Conservation (phyloP, 2,329 filamentous ascomycete genomes). For the Aspergillus awamori region DNA sequence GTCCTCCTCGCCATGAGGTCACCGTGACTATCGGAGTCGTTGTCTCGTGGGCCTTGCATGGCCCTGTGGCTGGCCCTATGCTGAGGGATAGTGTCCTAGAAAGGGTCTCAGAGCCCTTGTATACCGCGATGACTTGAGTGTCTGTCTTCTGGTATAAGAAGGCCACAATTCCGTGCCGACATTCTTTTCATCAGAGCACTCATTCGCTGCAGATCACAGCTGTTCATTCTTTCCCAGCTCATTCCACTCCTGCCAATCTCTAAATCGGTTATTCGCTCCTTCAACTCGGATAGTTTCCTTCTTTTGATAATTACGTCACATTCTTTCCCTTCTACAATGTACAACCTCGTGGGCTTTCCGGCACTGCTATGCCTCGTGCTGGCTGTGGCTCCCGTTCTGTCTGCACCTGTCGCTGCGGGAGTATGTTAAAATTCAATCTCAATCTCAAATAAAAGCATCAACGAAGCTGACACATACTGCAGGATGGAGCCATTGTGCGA, state of each 20-base stretch:
- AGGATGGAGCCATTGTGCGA: not conserved
- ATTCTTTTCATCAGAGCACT: slow-evolving; percentile 12
- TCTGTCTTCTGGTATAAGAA: slow-evolving; percentile 16
- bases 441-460: slow-evolving; percentile 2
- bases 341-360: slow-evolving; percentile 29
- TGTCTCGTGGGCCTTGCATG: slow-evolving; percentile 14
- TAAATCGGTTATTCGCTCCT: slow-evolving; percentile 5
- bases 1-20: not conserved
- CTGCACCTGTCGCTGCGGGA: slow-evolving; percentile 29
- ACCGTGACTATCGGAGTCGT: slow-evolving; percentile 4
- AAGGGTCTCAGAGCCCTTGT: slow-evolving; percentile 8
- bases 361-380: slow-evolving; percentile 36
- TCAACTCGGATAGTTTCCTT: slow-evolving; percentile 17
- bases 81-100: slow-evolving; percentile 5
- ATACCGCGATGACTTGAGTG: not conserved
- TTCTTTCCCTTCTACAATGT: slow-evolving; percentile 24
- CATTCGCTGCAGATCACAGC: slow-evolving; percentile 8
- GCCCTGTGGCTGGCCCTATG: not conserved
- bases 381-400: slow-evolving; percentile 32
- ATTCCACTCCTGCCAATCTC: slow-evolving; percentile 9
- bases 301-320: not conserved
- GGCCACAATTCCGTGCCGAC: not conserved
- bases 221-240: slow-evolving; percentile 7
- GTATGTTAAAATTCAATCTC: slow-evolving; percentile 16
- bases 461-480: not conserved